phyloP scores from a whole-genome alignment of 202 grass and related monocot genomes.

The Setaria italica region DNA sequence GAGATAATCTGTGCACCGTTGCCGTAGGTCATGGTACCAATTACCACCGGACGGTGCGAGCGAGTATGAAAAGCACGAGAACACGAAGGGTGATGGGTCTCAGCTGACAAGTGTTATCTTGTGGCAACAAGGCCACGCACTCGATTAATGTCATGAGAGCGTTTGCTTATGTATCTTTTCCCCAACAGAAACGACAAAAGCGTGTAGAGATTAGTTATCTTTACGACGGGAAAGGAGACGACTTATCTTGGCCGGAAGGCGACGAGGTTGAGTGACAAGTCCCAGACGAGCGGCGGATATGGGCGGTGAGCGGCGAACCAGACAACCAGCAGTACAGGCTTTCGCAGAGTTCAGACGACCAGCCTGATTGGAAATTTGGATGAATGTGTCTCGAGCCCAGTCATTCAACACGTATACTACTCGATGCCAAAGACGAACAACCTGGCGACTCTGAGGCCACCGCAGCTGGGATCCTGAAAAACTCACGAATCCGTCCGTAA shows the following conservation, averaged over 20 bases:
- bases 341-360: neutral
- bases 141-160: no score
- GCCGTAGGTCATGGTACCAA: no score
- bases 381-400: neutral
- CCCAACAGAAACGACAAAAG: no score
- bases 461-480: no score
- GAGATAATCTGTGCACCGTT: no score
- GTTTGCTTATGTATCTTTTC: no score
- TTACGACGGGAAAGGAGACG: neutral
- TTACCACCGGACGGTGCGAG: no score
- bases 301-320: neutral
- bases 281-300: neutral
- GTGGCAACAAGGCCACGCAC: no score
- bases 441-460: neutral
- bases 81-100: no score
- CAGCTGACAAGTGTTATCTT: no score
- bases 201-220: neutral
- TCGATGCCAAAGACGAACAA: neutral
- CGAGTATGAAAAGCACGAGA: no score
- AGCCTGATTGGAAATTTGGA: slow-evolving; percentile 5
- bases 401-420: neutral
- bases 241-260: neutral
- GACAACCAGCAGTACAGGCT: neutral
- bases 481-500: no score
- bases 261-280: neutral